Evolutionary conservation across 2,329 filamentous ascomycete species (phyloP).

Genomic region (Calonectria hawksworthii): DNA sequence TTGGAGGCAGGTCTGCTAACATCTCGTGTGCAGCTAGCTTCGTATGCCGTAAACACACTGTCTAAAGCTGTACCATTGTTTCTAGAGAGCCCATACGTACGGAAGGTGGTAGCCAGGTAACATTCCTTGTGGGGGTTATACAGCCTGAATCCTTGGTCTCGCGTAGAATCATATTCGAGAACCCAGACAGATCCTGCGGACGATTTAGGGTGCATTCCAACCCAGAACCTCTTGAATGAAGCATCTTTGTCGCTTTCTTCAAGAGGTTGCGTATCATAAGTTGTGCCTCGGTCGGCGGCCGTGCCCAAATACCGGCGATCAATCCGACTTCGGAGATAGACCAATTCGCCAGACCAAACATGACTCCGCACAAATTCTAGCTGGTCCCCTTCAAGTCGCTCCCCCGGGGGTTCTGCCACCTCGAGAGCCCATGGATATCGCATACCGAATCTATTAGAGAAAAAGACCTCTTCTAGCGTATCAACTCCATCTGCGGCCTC

Average conservation of each 20-base stretch:
- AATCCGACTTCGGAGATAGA: background rate
- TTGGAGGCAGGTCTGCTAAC: background rate
- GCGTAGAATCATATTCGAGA: background rate
- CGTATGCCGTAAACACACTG: background rate
- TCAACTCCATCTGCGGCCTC: background rate
- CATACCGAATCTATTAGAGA: background rate
- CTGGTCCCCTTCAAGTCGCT: background rate
- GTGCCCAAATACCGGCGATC: background rate
- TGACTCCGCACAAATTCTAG: background rate
- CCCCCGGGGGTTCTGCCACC: background rate
- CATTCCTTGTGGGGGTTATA: background rate
- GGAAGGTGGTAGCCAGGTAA: background rate
- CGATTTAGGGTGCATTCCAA: background rate
- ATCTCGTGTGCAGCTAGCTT: background rate
- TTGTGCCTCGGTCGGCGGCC: background rate
- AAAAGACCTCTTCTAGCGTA: background rate
- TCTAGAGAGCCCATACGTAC: background rate
- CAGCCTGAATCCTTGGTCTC: background rate
- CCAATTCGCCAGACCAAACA: background rate
- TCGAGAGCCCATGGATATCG: background rate
- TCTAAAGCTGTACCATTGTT: background rate
- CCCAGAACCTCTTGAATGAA: background rate
- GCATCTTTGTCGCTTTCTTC: background rate
- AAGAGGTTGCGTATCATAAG: background rate
- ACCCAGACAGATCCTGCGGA: background rate